Evolutionary conservation across 345 rosid genomes (phyloP).

Genomic region (Melaleuca quinquenervia): DNA sequence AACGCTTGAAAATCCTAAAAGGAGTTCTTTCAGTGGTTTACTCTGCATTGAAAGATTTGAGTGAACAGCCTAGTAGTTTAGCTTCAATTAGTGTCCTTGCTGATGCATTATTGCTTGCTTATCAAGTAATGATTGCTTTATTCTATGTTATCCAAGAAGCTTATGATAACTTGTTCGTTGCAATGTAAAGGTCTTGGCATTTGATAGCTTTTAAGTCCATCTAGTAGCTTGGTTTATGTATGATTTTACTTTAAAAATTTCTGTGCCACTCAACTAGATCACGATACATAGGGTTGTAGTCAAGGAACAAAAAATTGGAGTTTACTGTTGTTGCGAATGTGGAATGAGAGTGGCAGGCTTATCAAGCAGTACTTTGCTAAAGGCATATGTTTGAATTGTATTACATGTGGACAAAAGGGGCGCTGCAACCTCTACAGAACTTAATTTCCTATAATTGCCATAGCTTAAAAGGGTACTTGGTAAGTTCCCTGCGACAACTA

Average conservation of each 20-base stretch:
- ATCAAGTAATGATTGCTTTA: not conserved
- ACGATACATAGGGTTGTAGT: not conserved
- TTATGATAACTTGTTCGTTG: not conserved
- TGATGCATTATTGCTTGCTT: not conserved
- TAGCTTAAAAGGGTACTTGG: not conserved
- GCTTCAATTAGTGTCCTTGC: not conserved
- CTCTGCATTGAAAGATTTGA: not conserved
- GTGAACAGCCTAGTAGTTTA: not conserved
- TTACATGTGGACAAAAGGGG: not conserved
- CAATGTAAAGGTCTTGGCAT: not conserved
- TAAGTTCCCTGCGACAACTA: not conserved
- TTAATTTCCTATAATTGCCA: not conserved
- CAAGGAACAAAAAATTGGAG: not conserved
- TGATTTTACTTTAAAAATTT: not conserved
- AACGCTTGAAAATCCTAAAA: not conserved
- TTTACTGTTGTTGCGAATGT: not conserved
- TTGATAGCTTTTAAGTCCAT: not conserved
- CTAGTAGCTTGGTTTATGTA: not conserved
- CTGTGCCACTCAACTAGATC: not conserved
- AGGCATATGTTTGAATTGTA: not conserved
- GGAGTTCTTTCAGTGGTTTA: not conserved
- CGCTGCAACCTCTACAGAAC: not conserved
- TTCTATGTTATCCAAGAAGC: not conserved
- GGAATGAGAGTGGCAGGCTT: not conserved
- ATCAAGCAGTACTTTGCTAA: not conserved